Percentiles rank a stretch among this genome's conserved stretches.
phyloP scores from a whole-genome alignment of 75 land plant genomes.

The Pinus tabuliformis region DNA sequence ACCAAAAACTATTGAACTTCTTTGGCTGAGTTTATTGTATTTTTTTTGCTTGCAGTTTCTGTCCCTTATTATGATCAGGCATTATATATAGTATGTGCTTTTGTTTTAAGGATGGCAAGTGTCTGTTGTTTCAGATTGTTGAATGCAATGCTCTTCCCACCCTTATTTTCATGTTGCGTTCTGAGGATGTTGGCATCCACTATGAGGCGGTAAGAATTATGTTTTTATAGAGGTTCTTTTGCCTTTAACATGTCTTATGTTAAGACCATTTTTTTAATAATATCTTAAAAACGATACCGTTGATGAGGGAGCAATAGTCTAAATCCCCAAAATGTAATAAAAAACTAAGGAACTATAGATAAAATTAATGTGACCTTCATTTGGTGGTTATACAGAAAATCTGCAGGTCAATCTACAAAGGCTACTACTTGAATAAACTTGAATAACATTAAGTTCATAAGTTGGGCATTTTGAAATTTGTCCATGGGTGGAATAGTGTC shows the following conservation, averaged over 20 bases:
- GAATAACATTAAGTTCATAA: too few species aligned
- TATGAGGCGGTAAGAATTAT: conserved; percentile 82
- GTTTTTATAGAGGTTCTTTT: neutral
- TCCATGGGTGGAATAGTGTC: too few species aligned
- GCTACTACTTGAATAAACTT: too few species aligned
- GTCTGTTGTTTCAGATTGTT: conserved; percentile 68
- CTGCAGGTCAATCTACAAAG: too few species aligned
- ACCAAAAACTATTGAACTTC: neutral
- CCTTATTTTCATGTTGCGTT: conserved; percentile 88
- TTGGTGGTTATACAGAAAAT: too few species aligned
- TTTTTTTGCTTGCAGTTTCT: neutral
- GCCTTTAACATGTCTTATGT: neutral
- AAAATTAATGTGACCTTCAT: too few species aligned
- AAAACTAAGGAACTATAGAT: too few species aligned
- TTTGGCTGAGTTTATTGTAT: conserved; percentile 8
- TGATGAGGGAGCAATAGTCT: too few species aligned
- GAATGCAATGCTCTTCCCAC: conserved; percentile 95
- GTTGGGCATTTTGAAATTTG: too few species aligned
- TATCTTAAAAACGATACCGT: too few species aligned
- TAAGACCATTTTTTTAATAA: neutral
- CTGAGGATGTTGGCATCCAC: conserved; percentile 87
- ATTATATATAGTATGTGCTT: neutral
- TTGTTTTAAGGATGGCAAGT: neutral
- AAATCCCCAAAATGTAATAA: too few species aligned
- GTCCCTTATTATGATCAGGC: neutral